phyloP scores from a whole-genome alignment of 257 asterid species.

The Phtheirospermum japonicum region DNA sequence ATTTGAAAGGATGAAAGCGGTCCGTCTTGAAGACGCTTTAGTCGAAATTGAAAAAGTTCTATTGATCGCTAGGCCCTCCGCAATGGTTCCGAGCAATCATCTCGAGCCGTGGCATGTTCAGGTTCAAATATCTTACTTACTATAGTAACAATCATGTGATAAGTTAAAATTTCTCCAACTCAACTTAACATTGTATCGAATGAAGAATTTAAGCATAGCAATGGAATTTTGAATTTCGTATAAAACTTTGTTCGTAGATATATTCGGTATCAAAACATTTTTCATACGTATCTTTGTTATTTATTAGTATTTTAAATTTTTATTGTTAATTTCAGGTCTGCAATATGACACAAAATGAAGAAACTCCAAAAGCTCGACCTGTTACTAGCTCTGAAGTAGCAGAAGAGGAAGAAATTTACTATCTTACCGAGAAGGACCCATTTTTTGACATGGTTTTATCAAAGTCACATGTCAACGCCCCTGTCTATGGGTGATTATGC shows the following conservation, averaged over 20 bases:
- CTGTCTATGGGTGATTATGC: background rate
- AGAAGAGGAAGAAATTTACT: background rate
- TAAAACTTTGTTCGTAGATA: too few species aligned
- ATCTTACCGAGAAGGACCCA: background rate
- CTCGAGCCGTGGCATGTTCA: slow-evolving; percentile 20
- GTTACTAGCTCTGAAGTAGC: background rate
- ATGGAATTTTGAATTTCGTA: too few species aligned
- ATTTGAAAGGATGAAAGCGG: background rate
- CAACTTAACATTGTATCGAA: too few species aligned
- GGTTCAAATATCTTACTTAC: background rate
- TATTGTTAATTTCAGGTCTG: background rate
- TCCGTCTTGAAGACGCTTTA: background rate
- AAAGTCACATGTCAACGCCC: background rate
- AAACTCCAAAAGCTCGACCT: background rate
- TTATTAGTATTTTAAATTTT: background rate
- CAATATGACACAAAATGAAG: background rate
- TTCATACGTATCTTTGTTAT: too few species aligned
- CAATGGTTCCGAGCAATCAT: background rate
- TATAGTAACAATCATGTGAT: too few species aligned
- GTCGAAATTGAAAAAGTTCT: background rate
- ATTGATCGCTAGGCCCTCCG: background rate
- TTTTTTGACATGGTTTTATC: background rate
- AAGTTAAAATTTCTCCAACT: too few species aligned
- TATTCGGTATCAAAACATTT: too few species aligned
- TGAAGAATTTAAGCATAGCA: too few species aligned